A percentile compares a stretch with the other conserved stretches of the same genome.
Evolutionary conservation across 2,329 filamentous ascomycete species (phyloP).

Genomic region (Venturia nashicola): DNA sequence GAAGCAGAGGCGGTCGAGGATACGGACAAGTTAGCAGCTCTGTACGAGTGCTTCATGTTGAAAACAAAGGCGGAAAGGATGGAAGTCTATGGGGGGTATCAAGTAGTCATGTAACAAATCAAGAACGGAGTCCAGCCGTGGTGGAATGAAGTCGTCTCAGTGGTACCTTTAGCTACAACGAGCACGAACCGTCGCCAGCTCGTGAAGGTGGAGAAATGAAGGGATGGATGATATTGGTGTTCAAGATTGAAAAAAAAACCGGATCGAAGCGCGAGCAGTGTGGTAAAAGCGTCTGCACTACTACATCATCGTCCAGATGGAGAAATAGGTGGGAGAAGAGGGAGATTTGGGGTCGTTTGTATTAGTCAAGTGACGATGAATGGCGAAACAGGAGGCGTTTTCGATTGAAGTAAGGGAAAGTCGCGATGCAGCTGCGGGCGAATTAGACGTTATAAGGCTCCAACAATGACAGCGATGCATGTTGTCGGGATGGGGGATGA

Average conservation of each 20-base stretch:
- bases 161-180: neutral
- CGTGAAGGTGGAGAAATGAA: neutral
- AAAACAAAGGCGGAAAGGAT: neutral
- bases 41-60: conserved; percentile 4
- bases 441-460: too few relatives aligned
- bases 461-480: too few relatives aligned
- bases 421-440: neutral
- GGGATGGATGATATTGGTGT: neutral
- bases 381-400: neutral
- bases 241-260: neutral
- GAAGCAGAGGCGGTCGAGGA: conserved; percentile 8
- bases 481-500: too few relatives aligned
- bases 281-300: neutral
- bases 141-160: neutral
- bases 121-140: neutral
- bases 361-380: neutral
- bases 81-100: conserved; percentile 2
- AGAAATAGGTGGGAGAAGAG: neutral
- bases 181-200: neutral
- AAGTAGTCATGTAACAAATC: neutral
- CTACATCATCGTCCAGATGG: neutral
- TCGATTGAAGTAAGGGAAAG: neutral
- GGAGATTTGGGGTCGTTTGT: neutral
- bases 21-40: conserved; percentile 5
- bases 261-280: neutral